These are phyloP conservation scores for Huiozyma naganishii DNA, from an alignment of 805 yeast species.

Conservation along the genomic window DNA sequence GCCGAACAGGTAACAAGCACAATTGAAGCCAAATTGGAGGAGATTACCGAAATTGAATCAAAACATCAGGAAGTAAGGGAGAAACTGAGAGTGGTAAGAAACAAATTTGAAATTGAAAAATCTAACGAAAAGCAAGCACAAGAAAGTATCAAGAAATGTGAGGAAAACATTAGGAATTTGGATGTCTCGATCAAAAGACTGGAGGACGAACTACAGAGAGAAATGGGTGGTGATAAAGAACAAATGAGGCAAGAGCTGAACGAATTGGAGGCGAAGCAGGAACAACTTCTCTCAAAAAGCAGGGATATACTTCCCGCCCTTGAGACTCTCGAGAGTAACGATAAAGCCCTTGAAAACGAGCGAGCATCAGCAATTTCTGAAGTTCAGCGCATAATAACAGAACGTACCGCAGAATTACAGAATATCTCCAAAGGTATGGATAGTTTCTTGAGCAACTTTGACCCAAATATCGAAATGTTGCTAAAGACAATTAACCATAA, in stretches of 20 bases:
- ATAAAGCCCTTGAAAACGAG: slow-evolving; percentile 4
- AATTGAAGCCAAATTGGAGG: slow-evolving; percentile 7
- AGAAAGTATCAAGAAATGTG: slow-evolving; percentile 11
- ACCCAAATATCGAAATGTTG: slow-evolving; percentile 33
- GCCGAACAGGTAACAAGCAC: slow-evolving; percentile 9
- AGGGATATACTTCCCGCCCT: slow-evolving; percentile 4
- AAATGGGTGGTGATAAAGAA: slow-evolving; percentile 24
- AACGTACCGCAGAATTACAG: slow-evolving; percentile 14
- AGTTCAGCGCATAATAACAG: slow-evolving; percentile 8
- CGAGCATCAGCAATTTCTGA: slow-evolving; percentile 7
- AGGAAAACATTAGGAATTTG: slow-evolving; percentile 12
- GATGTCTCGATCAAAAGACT: slow-evolving; percentile 17
- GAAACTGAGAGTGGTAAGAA: slow-evolving; percentile 8
- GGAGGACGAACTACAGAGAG: slow-evolving; percentile 18
- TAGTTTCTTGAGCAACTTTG: slow-evolving; percentile 39
- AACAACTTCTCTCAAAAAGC: slow-evolving; percentile 3
- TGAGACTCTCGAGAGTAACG: slow-evolving; percentile 14
- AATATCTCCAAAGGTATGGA: slow-evolving; percentile 22
- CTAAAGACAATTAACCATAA: slow-evolving; percentile 31
- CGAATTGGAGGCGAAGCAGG: slow-evolving; percentile 7
- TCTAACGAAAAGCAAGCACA: slow-evolving; percentile 15
- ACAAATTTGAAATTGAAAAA: slow-evolving; percentile 14
- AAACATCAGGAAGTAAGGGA: slow-evolving; percentile 12
- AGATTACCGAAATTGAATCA: slow-evolving; percentile 12
- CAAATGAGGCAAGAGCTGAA: slow-evolving; percentile 15